Evolutionary conservation across 192 early-diverging fungal species (phyloP), one percentile per base, ranked within the genome.

Genomic region (Coemansia aciculifera): DNA sequence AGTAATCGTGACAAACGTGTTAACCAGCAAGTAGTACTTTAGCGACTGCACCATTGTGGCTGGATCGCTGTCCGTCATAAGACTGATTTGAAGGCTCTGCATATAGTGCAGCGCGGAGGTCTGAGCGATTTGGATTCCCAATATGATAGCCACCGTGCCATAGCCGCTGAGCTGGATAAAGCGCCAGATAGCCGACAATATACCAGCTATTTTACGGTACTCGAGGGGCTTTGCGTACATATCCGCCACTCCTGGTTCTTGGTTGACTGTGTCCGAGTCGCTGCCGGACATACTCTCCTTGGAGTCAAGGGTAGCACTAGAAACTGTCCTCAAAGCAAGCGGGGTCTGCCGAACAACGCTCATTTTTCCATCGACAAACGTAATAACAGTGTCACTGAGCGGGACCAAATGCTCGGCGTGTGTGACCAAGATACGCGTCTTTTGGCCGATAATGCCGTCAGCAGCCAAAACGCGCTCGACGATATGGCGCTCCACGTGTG

Each of bases 341-440:
- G 74, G 68, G 0, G 40, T 13, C 46, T 79, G 77, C 1, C 61
- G n/a, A 5, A 38, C 38, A 17, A 72, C 27, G 6, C 34, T 27
- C 13, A 62, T 71, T 4, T 12, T 13, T 0, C 77, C 72, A 3
- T 68, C 39, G 19, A 43, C 37, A 29, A 79, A 24, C 2, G 64
- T 71, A 34, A 79, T 54, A 1, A 79, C 59, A 32, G 34, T 64
- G 63, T 64, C 42, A 7, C 62, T 62, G 13, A 79, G 43, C 0
- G 69, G 72, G 8, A 79, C 59, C 3, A 81, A 37, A 57, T 81
- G 78, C 24, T 62, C 59, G 10, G 83, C 80, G 67, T 89, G 87
- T 4, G 87, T 88, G 40, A 89, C 80, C 3, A 89, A 72, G 12
- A 90, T 68, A 0, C 83, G 74, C 1, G 87, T 85, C 37, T 85